phyloP scores from a whole-genome alignment of 805 yeast species.

The Kazachstania martiniae region DNA sequence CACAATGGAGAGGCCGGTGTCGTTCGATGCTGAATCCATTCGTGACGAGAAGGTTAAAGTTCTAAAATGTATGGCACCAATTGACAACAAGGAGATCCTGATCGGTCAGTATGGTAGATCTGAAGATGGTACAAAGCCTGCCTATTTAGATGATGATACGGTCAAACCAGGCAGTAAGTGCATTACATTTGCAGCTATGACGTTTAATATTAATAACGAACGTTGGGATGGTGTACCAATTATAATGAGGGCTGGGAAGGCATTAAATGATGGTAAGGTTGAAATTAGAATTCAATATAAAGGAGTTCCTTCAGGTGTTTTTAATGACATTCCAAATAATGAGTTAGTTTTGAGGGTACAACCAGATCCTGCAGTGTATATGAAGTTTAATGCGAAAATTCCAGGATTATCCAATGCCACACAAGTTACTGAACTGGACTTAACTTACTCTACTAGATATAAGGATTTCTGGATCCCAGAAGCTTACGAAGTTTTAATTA shows the following conservation, averaged over 20 bases:
- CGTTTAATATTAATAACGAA: constrained; percentile 72
- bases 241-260: constrained; percentile 93
- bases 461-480: constrained; percentile 90
- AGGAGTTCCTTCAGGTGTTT: constrained; percentile 74
- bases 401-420: constrained; percentile 84
- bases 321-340: constrained; percentile 71
- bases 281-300: constrained; percentile 90
- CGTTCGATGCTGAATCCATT: constrained; percentile 84
- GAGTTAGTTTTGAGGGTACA: constrained; percentile 90
- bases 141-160: constrained; percentile 83
- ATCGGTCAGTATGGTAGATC: constrained; percentile 82
- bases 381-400: constrained; percentile 85
- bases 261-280: constrained; percentile 84
- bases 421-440: constrained; percentile 82
- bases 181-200: constrained; percentile 84
- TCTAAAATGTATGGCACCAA: constrained; percentile 64
- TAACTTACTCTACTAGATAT: constrained; percentile 74
- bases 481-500: constrained; percentile 90
- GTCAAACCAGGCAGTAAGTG: constrained; percentile 75
- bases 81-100: constrained; percentile 54
- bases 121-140: constrained; percentile 81
- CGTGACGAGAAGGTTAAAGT: constrained; percentile 95
- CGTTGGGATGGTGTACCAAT: constrained; percentile 98
- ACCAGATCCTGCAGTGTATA: constrained; percentile 87
- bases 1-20: constrained; percentile 91